Evolutionary conservation across 75 land plant genomes (phyloP).

Genomic region (Sequoia sempervirens): DNA sequence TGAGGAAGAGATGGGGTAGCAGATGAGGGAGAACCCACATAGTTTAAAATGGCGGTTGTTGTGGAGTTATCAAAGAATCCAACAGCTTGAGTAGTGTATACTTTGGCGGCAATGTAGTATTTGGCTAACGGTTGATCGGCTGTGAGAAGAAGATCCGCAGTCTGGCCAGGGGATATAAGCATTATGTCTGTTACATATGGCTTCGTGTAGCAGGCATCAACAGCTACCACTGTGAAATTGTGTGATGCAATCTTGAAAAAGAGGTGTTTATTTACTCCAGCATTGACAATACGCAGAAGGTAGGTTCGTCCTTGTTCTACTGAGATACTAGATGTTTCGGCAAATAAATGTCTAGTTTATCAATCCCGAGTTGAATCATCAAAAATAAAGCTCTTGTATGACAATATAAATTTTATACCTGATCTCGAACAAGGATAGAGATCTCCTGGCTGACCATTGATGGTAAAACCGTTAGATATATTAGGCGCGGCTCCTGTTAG

Average conservation of each 20-base stretch:
- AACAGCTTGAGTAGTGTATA: neutral
- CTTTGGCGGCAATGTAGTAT: conserved; percentile 47
- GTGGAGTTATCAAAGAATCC: conserved; percentile 21
- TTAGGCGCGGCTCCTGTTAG: conserved; percentile 22
- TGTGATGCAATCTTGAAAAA: neutral
- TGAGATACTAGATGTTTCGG: neutral
- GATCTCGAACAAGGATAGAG: conserved; percentile 29
- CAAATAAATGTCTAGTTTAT: neutral
- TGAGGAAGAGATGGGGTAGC: neutral
- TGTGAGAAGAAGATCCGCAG: conserved; percentile 34
- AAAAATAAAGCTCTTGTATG: no score
- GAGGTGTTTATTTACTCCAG: neutral
- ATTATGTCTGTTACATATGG: neutral
- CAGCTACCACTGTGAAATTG: neutral
- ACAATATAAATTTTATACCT: neutral
- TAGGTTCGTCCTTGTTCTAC: neutral
- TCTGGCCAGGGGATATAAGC: conserved; percentile 18
- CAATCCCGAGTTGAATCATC: no score
- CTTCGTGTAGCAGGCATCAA: neutral
- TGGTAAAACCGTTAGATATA: conserved; percentile 31
- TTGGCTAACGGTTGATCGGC: conserved; percentile 32
- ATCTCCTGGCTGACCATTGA: conserved; percentile 42
- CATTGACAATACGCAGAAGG: neutral
- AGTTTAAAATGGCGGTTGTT: conserved; percentile 32
- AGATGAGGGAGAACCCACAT: conserved; percentile 7